Evolutionary conservation across 371 early-diverging fungal species (phyloP).

Genomic region (Rhizopus delemar): DNA sequence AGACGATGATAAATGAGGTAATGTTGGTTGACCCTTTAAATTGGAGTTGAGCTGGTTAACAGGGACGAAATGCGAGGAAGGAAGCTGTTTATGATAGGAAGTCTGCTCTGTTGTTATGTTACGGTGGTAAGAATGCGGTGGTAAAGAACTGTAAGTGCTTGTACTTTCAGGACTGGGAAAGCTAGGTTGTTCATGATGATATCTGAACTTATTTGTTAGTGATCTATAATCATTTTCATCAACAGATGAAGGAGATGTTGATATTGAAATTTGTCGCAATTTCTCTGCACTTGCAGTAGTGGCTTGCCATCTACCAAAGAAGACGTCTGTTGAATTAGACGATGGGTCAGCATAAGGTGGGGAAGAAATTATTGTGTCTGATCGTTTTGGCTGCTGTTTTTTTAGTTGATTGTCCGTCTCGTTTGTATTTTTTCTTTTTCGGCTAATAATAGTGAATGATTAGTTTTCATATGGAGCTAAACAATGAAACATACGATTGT

Average conservation of each 20-base stretch:
- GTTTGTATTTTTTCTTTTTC: constrained; percentile 16
- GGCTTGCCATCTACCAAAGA: constrained; percentile 28
- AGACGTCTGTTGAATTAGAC: constrained; percentile 8
- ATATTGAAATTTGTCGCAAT: background rate
- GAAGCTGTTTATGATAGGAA: constrained; percentile 4
- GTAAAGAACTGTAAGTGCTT: background rate
- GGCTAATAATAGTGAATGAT: constrained; percentile 13
- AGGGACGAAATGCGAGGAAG: background rate
- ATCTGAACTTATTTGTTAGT: background rate
- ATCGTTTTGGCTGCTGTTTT: constrained; percentile 5
- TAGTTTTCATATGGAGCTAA: background rate
- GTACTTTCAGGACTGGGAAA: constrained; percentile 8
- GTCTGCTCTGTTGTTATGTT: no score
- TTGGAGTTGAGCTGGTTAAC: no score
- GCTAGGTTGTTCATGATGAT: background rate
- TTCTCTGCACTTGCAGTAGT: background rate
- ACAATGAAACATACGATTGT: constrained; percentile 28
- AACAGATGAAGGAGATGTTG: background rate
- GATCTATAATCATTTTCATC: background rate
- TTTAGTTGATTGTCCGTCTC: constrained; percentile 2
- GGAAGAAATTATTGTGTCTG: constrained; percentile 1
- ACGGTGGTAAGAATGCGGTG: no score
- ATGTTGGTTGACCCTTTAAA: background rate
- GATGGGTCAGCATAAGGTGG: constrained; percentile 15
- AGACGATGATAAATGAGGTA: background rate